Conservation (phyloP, 371 early-diverging fungal genomes). For the Lichtheimia ramosa region DNA sequence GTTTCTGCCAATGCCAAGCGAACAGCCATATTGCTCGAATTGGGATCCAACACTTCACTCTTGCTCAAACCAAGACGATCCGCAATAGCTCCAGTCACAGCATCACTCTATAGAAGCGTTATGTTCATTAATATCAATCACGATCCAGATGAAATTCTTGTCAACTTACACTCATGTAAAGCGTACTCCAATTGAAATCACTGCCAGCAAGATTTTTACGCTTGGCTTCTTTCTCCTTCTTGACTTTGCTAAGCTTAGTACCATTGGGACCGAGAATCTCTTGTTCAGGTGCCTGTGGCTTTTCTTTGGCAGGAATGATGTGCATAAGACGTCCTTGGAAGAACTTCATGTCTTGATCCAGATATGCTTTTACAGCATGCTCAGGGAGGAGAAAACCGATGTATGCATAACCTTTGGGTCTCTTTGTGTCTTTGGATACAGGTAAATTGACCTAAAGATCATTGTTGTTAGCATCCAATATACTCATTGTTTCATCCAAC, state of each 20-base stretch:
- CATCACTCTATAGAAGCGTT: constrained; percentile 69
- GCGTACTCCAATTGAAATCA: constrained; percentile 93
- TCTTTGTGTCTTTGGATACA: constrained; percentile 86
- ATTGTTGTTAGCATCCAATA: not conserved
- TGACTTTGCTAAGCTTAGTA: constrained; percentile 63
- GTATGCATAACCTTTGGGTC: constrained; percentile 93
- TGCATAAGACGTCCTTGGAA: constrained; percentile 93
- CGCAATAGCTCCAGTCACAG: constrained; percentile 93
- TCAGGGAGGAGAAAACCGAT: constrained; percentile 86
- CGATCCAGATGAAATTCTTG: no score
- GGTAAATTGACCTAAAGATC: constrained; percentile 80
- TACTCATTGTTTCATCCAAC: not conserved
- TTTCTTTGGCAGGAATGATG: constrained; percentile 85
- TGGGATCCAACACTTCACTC: constrained; percentile 83
- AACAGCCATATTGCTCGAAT: constrained; percentile 88
- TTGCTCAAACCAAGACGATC: constrained; percentile 86
- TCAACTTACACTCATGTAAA: constrained; percentile 88
- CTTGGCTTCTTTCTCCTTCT: constrained; percentile 80
- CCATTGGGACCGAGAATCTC: constrained; percentile 61
- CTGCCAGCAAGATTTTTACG: constrained; percentile 74
- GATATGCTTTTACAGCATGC: constrained; percentile 89
- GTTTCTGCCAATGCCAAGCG: constrained; percentile 96
- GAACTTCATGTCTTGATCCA: constrained; percentile 74
- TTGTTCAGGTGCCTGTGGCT: constrained; percentile 67
- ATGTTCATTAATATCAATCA: not conserved